Base-by-base conservation (phyloP, 306 rosid species). In the Bauhinia variegata region DNA sequence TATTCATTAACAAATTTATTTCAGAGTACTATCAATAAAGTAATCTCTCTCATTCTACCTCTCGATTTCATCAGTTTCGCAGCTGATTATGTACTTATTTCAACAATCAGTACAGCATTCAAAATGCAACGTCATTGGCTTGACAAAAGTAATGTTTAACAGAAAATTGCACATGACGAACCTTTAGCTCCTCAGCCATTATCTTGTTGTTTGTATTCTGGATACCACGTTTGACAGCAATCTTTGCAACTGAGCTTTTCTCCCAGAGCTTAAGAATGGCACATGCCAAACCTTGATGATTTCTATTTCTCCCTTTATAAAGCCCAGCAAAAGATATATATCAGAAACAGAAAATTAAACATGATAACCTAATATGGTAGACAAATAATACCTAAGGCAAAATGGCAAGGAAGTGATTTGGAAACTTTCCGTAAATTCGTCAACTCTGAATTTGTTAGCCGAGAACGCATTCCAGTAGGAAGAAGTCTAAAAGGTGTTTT, bases 161-260 rank as follows among this genome's bases (percentile, higher is more conserved):
- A 73, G 13, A 75, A 63, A 46, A 68, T 16, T 53, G 34, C 32
- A 70, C 19, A 77, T 31, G 76, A 76, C 89, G 30, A 34, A 95
- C 99, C 95, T 80, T 83, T 46, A 95, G 42, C 77, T 95, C 99
- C 49, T 86, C 86, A 54, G 99, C 97, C 99, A 95, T 95, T 51
- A 95, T 79, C 79, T 90, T 87, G 72, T 90, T 95, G 84, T 95
- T 95, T 57, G 99, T 95, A 79, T 95, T 95, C 85, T 86, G 95
- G 78, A 90, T 81, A 54, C 99, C 99, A 56, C 95, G 88, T 84
- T 90, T 95, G 71, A 95, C 90, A 51, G 96, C 99, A 77, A 95
- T 85, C 82, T 95, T 95, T 3, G 69, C 97, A 11, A 90, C 95
- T 58, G 86, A 65, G 79, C 97, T 93, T 73, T 86, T 85, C 84